These are phyloP conservation scores for Fusarium graminum DNA, from an alignment of 2,329 filamentous ascomycete species.

Conservation along the genomic window DNA sequence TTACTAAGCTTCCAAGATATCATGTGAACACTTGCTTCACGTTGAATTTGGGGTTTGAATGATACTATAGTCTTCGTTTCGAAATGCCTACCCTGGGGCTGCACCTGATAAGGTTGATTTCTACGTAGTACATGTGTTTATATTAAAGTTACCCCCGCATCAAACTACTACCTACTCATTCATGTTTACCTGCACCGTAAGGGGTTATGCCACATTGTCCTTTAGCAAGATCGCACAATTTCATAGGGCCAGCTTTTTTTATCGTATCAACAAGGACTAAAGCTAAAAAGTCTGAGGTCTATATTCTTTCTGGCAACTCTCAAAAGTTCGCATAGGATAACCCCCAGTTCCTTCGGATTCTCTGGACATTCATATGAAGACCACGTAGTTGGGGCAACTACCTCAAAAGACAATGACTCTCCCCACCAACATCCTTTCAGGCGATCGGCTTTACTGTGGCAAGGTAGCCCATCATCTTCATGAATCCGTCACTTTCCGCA, in stretches of 20 bases:
- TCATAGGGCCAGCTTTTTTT: too few relatives aligned
- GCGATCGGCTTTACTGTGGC: conserved; percentile 3
- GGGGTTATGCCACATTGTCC: too few relatives aligned
- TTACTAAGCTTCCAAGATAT: too few relatives aligned
- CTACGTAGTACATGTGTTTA: too few relatives aligned
- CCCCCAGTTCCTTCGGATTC: not conserved
- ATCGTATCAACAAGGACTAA: too few relatives aligned
- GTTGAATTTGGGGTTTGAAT: not conserved
- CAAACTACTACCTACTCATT: too few relatives aligned
- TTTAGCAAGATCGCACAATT: too few relatives aligned
- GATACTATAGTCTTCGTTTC: not conserved
- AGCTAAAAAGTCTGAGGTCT: too few relatives aligned
- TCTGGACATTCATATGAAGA: not conserved
- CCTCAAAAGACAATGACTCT: not conserved
- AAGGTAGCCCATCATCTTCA: not conserved
- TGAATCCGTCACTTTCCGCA: conserved; percentile 33
- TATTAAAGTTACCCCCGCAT: too few relatives aligned
- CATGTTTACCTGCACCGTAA: too few relatives aligned
- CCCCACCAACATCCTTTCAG: not conserved
- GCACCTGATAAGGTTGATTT: not conserved
- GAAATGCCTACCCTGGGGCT: conserved; percentile 1
- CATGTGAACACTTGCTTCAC: not conserved
- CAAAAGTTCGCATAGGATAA: too few relatives aligned
- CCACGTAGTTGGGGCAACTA: not conserved
- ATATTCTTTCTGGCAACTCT: too few relatives aligned